Percentiles rank a stretch among this genome's conserved stretches.
Conservation (phyloP, 2,329 filamentous ascomycete genomes). For the Aspergillus ibericus region DNA sequence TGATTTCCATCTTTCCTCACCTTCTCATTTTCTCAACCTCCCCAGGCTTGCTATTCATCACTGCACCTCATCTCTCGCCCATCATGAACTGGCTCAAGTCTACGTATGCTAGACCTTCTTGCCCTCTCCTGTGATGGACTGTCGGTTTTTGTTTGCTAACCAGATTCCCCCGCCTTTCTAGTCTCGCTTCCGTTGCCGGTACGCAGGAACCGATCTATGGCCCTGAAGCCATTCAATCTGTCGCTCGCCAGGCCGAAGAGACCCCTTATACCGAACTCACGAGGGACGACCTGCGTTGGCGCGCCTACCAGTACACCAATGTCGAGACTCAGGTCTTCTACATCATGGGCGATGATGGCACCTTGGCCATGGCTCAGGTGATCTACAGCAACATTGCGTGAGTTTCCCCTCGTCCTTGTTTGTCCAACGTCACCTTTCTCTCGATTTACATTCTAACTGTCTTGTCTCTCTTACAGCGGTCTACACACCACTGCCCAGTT, state of each 20-base stretch:
- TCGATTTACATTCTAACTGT: slow-evolving; percentile 10
- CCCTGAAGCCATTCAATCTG: slow-evolving; percentile 79
- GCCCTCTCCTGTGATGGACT: slow-evolving; percentile 1
- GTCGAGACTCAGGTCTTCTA: slow-evolving; percentile 98
- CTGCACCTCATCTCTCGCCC: slow-evolving; percentile 30
- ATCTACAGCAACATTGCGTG: slow-evolving; percentile 98
- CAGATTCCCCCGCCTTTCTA: slow-evolving; percentile 41
- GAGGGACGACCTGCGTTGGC: slow-evolving; percentile 80
- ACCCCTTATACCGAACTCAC: slow-evolving; percentile 78
- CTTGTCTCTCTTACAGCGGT: slow-evolving; percentile 58
- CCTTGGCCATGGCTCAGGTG: slow-evolving; percentile 78
- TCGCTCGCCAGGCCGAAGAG: slow-evolving; percentile 75
- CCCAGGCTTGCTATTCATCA: slow-evolving; percentile 3
- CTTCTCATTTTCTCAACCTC: slow-evolving; percentile 18
- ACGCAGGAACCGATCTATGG: slow-evolving; percentile 97
- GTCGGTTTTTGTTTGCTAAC: slow-evolving; percentile 50
- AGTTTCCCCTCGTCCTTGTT: slow-evolving; percentile 31
- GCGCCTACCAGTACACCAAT: slow-evolving; percentile 74
- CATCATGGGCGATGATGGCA: slow-evolving; percentile 74
- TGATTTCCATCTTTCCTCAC: slow-evolving; percentile 32
- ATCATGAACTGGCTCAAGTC: slow-evolving; percentile 97
- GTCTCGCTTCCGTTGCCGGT: slow-evolving; percentile 76
- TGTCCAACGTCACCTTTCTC: neutral
- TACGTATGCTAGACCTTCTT: slow-evolving; percentile 60
- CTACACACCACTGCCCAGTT: slow-evolving; percentile 90